phyloP scores from a whole-genome alignment of 148 eudicot genomes.

The Spergularia bocconei region DNA sequence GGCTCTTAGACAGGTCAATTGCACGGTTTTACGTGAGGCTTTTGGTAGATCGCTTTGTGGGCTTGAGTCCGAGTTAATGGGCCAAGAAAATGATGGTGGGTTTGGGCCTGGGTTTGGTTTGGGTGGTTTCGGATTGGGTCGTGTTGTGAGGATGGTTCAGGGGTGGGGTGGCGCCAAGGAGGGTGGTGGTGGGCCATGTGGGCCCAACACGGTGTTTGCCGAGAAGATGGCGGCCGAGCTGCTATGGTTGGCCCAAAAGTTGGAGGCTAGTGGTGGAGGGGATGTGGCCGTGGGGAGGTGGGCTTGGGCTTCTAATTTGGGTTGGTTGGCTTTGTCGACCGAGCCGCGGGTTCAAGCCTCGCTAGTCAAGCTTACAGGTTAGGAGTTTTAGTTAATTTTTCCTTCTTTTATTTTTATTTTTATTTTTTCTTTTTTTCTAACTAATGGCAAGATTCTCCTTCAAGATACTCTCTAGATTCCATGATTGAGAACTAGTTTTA shows the following conservation, averaged over 20 bases:
- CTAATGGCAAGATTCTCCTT: neutral
- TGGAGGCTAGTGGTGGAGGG: constrained; percentile 61
- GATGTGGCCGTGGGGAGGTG: constrained; percentile 55
- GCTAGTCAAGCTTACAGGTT: constrained; percentile 74
- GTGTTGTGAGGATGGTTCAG: constrained; percentile 35
- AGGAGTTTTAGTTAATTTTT: neutral
- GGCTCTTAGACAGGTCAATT: constrained; percentile 45
- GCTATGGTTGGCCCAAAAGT: constrained; percentile 64
- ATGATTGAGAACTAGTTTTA: neutral
- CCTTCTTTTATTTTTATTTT: too few species aligned
- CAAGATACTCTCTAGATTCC: neutral
- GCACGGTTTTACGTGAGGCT: constrained; percentile 47
- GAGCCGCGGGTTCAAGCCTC: constrained; percentile 70
- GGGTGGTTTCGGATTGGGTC: constrained; percentile 21
- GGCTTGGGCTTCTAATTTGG: constrained; percentile 62
- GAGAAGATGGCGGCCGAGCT: constrained; percentile 81
- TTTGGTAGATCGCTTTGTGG: constrained; percentile 44
- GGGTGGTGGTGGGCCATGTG: neutral
- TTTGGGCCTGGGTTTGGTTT: neutral
- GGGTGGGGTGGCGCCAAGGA: constrained; percentile 27
- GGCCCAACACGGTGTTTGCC: constrained; percentile 25
- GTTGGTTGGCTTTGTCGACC: constrained; percentile 51
- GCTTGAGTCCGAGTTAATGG: constrained; percentile 46
- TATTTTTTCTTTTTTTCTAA: neutral
- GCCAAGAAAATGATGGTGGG: constrained; percentile 2